Evolutionary conservation across 441 rosid species (phyloP), one percentile per base, ranked within the genome.

Genomic region (Eugenia klotzschiana): DNA sequence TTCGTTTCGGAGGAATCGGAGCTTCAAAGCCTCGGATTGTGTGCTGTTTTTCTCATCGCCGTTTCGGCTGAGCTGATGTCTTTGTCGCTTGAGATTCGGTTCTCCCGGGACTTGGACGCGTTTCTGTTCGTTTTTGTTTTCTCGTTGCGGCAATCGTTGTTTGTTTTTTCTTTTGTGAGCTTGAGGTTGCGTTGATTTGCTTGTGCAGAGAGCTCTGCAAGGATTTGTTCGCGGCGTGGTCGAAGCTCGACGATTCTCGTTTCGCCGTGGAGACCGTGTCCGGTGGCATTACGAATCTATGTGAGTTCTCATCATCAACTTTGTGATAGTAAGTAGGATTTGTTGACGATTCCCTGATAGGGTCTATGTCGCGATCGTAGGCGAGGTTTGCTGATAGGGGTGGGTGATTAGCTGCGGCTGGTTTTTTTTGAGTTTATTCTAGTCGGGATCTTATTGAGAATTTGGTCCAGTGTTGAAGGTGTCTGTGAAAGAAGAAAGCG

Each of bases 261-360:
- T 97, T 97, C 88, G 87, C 89, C 5, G 95, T 94, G 4, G 91
- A 93, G 88, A 93, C 92, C 22, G 93, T 97, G 33, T 91, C 99
- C 23, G 99, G 99, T 15, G 99, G 99, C 89, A 96, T 97, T 87
- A 97, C 98, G 11, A 97, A 97, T 90, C 90, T 96, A 26, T 87
- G 99, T 97, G 79, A 92, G 98, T 81, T 26, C 52, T 73, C 40
- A 14, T n/a, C 8, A 26, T 22, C 12, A 40, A 5, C 27, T 49
- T 46, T 33, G 46, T 37, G 77, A 10, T 69, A 4, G 29, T 60
- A 2, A 60, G 41, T 60, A 29, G 23, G 1, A 16, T 29, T 22
- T 4, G 15, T 60, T 9, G 41, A 29, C 23, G 41, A 60, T 29
- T 29, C 23, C 41, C 5, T 27, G 37, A 11, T 60, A 60, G 64